Conservation (phyloP, 306 rosid genomes). For the Casuarina cunninghamiana region DNA sequence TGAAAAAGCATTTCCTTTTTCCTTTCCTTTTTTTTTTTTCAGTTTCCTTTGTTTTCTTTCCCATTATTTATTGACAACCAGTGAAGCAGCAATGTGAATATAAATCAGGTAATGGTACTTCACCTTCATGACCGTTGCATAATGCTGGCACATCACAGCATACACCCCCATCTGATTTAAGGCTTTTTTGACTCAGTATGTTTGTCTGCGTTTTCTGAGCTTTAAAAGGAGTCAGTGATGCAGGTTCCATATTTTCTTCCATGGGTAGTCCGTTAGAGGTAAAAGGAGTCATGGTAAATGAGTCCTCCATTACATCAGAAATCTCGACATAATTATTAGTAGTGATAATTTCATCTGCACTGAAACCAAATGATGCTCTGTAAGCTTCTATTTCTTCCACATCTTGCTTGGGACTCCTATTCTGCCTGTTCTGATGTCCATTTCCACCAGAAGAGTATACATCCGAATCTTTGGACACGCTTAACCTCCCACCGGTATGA, state of each 20-base stretch:
- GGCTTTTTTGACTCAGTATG: conserved; percentile 42
- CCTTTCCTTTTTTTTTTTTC: background rate
- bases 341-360: conserved; percentile 97
- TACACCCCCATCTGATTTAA: conserved; percentile 48
- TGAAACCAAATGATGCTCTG: conserved; percentile 98
- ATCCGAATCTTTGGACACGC: conserved; percentile 96
- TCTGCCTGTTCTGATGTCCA: conserved; percentile 79
- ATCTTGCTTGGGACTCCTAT: conserved; percentile 89
- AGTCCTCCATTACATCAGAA: conserved; percentile 87
- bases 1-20: conserved; percentile 8
- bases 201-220: conserved; percentile 46
- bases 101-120: conserved; percentile 31
- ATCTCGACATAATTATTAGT: conserved; percentile 91
- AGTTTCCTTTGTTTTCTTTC: background rate
- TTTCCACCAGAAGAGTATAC: conserved; percentile 71
- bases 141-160: conserved; percentile 30
- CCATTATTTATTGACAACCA: conserved; percentile 25
- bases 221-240: conserved; percentile 48
- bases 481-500: conserved; percentile 87
- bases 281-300: conserved; percentile 89
- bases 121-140: conserved; percentile 68
- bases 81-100: conserved; percentile 24
- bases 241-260: conserved; percentile 60
- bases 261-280: conserved; percentile 53
- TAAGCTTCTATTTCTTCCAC: conserved; percentile 97